These are phyloP conservation scores for Globisporangium recalcitrans DNA, from an alignment of 352 stramenopile genomes.

Conservation along the genomic window DNA sequence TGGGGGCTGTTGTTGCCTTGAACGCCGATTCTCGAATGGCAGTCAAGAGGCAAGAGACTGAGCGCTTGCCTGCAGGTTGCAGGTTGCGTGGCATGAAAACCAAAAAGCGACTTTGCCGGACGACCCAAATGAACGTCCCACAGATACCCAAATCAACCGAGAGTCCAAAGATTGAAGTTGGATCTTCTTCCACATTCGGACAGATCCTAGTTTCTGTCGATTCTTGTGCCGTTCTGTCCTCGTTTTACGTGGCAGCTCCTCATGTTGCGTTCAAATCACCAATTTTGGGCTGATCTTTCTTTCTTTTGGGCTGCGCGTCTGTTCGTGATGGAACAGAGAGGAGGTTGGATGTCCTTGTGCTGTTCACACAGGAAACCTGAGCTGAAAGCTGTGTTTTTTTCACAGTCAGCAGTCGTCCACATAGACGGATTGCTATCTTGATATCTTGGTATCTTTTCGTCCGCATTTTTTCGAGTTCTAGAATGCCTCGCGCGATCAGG, in stretches of 20 bases:
- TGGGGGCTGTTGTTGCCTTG: background rate
- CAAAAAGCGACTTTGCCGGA: background rate
- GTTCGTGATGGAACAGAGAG: background rate
- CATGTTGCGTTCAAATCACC: background rate
- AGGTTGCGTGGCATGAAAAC: background rate
- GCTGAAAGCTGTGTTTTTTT: background rate
- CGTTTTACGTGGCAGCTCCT: background rate
- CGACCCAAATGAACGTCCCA: background rate
- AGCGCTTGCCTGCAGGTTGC: background rate
- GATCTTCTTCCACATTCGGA: background rate
- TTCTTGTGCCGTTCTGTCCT: background rate
- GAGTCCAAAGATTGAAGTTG: background rate
- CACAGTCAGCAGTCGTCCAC: background rate
- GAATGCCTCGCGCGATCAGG: background rate
- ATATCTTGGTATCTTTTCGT: background rate
- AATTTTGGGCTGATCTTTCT: background rate
- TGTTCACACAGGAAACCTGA: background rate
- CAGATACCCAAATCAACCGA: background rate
- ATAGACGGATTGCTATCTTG: no score
- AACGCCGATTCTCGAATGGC: conserved; percentile 13
- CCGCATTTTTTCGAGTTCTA: conserved; percentile 3
- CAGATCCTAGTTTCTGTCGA: background rate
- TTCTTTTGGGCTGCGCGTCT: background rate
- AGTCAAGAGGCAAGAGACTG: conserved; percentile 3
- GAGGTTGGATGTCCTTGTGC: background rate